Conservation (phyloP, 1,284 basidiomycete genomes). For the Cutaneotrichosporon daszewskae region DNA sequence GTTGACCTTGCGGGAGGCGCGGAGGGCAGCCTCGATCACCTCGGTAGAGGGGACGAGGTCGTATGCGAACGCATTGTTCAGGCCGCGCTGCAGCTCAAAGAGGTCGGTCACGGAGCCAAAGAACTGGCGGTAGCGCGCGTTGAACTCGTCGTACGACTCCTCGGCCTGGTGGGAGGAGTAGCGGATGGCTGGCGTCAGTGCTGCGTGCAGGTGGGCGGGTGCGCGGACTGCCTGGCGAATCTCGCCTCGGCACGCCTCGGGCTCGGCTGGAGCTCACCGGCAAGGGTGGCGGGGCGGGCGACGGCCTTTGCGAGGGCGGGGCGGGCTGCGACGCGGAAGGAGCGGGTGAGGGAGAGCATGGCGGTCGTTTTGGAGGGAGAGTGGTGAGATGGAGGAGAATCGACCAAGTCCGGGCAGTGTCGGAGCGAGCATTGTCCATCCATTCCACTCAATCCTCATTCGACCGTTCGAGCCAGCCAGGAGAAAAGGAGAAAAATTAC, state of each 20-base stretch:
- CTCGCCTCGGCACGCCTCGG: neutral
- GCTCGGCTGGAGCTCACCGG: slow-evolving; percentile 25
- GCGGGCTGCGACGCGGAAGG: slow-evolving; percentile 33
- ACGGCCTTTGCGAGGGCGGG: slow-evolving; percentile 21
- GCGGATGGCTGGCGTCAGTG: slow-evolving; percentile 26
- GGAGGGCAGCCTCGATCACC: slow-evolving; percentile 84
- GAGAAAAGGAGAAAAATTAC: no score
- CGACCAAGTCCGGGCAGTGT: no score
- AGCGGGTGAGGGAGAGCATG: slow-evolving; percentile 32
- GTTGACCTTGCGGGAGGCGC: slow-evolving; percentile 84
- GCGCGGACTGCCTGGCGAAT: neutral
- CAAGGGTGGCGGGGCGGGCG: slow-evolving; percentile 30
- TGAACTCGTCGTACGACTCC: slow-evolving; percentile 92
- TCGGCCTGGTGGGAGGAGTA: slow-evolving; percentile 17
- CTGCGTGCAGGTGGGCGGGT: neutral
- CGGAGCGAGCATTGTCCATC: no score
- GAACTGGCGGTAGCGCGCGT: slow-evolving; percentile 86
- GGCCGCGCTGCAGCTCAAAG: slow-evolving; percentile 93
- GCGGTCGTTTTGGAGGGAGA: no score
- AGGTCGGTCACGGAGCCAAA: slow-evolving; percentile 89
- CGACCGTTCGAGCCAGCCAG: no score
- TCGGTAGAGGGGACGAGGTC: slow-evolving; percentile 88
- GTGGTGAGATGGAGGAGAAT: no score
- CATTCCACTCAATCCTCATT: no score
- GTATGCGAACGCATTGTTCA: slow-evolving; percentile 99